Conservation (phyloP, 2,329 filamentous ascomycete genomes). For the Cadophora malorum region DNA sequence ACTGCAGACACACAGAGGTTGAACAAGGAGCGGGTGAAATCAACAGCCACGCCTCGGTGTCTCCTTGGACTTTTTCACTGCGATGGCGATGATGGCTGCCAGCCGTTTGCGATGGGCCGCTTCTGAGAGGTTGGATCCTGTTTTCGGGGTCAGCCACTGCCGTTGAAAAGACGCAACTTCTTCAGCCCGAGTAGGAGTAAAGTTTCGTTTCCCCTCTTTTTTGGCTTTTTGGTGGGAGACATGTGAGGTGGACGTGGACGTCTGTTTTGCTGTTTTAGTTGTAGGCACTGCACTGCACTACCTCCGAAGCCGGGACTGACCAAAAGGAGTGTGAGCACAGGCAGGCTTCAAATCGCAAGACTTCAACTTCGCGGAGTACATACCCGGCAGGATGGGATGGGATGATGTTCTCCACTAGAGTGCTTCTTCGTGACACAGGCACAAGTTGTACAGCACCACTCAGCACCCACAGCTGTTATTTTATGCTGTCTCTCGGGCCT, state of each 20-base stretch:
- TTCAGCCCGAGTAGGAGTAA: neutral
- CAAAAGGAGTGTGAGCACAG: neutral
- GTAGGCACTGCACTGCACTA: neutral
- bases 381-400: neutral
- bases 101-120: neutral
- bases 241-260: constrained; percentile 1
- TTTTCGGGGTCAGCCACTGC: constrained; percentile 15
- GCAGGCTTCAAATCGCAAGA: neutral
- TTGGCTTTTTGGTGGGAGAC: neutral
- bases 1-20: neutral
- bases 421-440: neutral
- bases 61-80: neutral
- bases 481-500: constrained; percentile 5
- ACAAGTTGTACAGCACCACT: neutral
- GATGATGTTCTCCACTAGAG: neutral
- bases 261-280: neutral
- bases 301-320: no score
- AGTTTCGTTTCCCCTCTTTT: neutral
- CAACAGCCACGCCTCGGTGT: constrained; percentile 5
- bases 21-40: neutral
- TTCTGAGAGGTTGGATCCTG: constrained; percentile 14
- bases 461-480: neutral
- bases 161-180: constrained; percentile 3
- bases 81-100: neutral
- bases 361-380: neutral